A percentile compares a stretch with the other conserved stretches of the same genome.
phyloP scores from a whole-genome alignment of 2,329 filamentous ascomycete species.

The Phaeosphaeria sp. region DNA sequence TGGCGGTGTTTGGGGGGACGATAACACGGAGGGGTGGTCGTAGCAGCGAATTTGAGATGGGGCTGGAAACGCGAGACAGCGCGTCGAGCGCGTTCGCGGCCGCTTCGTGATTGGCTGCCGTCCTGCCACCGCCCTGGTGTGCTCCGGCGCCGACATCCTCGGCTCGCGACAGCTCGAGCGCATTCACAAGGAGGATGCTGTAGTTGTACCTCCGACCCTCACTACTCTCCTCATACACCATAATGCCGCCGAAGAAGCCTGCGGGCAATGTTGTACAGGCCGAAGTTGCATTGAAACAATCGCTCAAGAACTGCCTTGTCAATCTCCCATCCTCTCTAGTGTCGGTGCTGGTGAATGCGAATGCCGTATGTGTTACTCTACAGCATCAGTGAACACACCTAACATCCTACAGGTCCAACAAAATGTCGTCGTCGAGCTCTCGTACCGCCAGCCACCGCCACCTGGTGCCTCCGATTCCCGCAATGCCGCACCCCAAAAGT shows the following conservation, averaged over 20 bases:
- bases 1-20: slow-evolving; percentile 12
- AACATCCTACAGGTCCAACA: slow-evolving; percentile 75
- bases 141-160: slow-evolving; percentile 38
- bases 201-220: not conserved
- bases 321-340: slow-evolving; percentile 89
- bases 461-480: slow-evolving; percentile 48
- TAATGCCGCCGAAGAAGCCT: slow-evolving; percentile 54
- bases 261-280: slow-evolving; percentile 66
- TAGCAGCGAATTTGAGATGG: slow-evolving; percentile 30
- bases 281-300: slow-evolving; percentile 81
- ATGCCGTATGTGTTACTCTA: slow-evolving; percentile 70
- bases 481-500: slow-evolving; percentile 62
- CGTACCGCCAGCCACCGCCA: slow-evolving; percentile 68
- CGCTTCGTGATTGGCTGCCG: slow-evolving; percentile 23
- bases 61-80: slow-evolving; percentile 32
- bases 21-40: slow-evolving; percentile 20
- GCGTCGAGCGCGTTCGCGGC: slow-evolving; percentile 32
- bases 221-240: slow-evolving; percentile 10
- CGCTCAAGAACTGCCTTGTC: slow-evolving; percentile 89
- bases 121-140: slow-evolving; percentile 33
- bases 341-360: slow-evolving; percentile 83
- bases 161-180: slow-evolving; percentile 24
- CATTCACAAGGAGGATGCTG: slow-evolving; percentile 4
- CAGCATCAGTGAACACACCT: slow-evolving; percentile 4
- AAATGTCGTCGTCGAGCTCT: slow-evolving; percentile 94